Percentiles rank a stretch among this genome's conserved stretches.
Evolutionary conservation across 169 alveolate species (phyloP).

Genomic region (Eimeria praecox): DNA sequence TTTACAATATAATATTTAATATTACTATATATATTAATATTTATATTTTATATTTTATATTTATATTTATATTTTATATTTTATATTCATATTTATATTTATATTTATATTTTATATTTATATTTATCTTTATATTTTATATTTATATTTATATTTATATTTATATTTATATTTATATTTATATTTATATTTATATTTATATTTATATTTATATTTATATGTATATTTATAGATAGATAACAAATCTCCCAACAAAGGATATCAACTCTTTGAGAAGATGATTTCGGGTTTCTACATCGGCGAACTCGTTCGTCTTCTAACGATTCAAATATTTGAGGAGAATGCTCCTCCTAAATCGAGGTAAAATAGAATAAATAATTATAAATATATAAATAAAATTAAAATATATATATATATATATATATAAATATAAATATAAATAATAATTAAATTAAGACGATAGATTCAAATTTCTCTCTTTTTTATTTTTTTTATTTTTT

Average conservation of each 20-base stretch:
- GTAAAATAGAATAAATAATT: slow-evolving; percentile 68
- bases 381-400: slow-evolving; percentile 57
- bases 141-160: too few relatives aligned
- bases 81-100: too few relatives aligned
- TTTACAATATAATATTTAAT: too few relatives aligned
- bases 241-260: slow-evolving; percentile 91
- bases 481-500: too few relatives aligned
- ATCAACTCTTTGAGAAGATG: slow-evolving; percentile 92
- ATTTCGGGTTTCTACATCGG: slow-evolving; percentile 94
- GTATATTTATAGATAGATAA: slow-evolving; percentile 46
- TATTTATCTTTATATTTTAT: neutral
- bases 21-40: too few relatives aligned
- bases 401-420: slow-evolving; percentile 21
- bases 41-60: too few relatives aligned
- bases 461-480: neutral
- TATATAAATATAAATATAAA: neutral
- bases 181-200: too few relatives aligned
- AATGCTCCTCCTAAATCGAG: slow-evolving; percentile 90
- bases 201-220: too few relatives aligned
- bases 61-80: too few relatives aligned
- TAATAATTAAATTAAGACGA: neutral
- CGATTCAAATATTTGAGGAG: slow-evolving; percentile 87
- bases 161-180: too few relatives aligned
- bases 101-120: too few relatives aligned
- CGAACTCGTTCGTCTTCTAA: slow-evolving; percentile 90